Conservation (phyloP, 192 early-diverging fungal genomes). For the Mortierella antarctica region DNA sequence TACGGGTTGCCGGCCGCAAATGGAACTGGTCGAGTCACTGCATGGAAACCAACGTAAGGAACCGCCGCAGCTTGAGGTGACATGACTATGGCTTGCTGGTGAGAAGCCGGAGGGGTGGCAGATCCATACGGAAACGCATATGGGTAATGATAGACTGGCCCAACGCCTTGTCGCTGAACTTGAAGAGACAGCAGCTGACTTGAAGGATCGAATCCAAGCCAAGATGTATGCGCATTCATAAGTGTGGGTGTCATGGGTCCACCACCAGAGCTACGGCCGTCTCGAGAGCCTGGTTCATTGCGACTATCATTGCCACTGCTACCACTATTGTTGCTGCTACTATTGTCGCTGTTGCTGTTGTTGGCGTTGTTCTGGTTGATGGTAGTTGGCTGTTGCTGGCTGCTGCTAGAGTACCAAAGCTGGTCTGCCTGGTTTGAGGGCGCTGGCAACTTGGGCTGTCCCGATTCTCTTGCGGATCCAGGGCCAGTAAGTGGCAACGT, state of each 20-base stretch:
- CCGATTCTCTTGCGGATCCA: not conserved
- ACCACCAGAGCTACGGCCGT: not conserved
- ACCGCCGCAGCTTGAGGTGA: not conserved
- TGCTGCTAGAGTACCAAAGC: slow-evolving; percentile 8
- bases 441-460: not conserved
- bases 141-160: slow-evolving; percentile 5
- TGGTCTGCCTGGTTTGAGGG: slow-evolving; percentile 13
- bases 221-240: slow-evolving; percentile 1
- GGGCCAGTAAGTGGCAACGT: slow-evolving; percentile 15
- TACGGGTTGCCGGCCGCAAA: slow-evolving; percentile 5
- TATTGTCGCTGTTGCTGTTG: slow-evolving; percentile 1
- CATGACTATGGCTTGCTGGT: slow-evolving; percentile 15
- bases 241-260: not conserved
- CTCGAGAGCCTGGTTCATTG: not conserved
- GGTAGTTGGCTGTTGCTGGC: slow-evolving; percentile 8
- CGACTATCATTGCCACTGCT: slow-evolving; percentile 2
- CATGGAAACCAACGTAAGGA: slow-evolving; percentile 21
- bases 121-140: slow-evolving; percentile 25
- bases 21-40: slow-evolving; percentile 8
- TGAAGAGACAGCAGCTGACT: slow-evolving; percentile 13
- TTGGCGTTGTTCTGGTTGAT: slow-evolving; percentile 11
- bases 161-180: not conserved
- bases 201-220: slow-evolving; percentile 15
- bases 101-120: not conserved
- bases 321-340: not conserved